phyloP scores from a whole-genome alignment of 805 yeast genomes.

The Zygotorulaspora danielsina region DNA sequence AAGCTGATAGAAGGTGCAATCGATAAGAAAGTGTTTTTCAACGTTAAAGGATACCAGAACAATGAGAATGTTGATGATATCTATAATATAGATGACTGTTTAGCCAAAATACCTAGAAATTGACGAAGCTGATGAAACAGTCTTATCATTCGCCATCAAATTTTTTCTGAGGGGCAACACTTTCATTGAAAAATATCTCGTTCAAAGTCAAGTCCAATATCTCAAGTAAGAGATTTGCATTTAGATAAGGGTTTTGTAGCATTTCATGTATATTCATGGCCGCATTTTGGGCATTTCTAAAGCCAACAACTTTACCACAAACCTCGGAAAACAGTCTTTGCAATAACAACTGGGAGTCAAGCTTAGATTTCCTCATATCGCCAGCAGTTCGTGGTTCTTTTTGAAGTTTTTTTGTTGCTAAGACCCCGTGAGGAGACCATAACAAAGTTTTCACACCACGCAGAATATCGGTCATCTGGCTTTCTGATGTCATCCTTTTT shows the following conservation, averaged over 20 bases:
- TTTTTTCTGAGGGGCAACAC: no score
- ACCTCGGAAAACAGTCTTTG: slow-evolving; percentile 57
- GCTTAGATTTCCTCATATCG: slow-evolving; percentile 50
- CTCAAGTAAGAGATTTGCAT: slow-evolving; percentile 57
- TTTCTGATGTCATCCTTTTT: slow-evolving; percentile 30
- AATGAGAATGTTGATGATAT: slow-evolving; percentile 3
- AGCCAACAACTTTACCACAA: slow-evolving; percentile 71
- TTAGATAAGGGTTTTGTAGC: slow-evolving; percentile 70
- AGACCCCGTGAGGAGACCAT: slow-evolving; percentile 55
- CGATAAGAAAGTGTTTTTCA: slow-evolving; percentile 21
- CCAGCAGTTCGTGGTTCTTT: slow-evolving; percentile 40
- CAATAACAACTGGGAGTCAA: slow-evolving; percentile 56
- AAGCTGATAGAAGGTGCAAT: slow-evolving; percentile 14
- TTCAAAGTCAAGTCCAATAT: slow-evolving; percentile 54
- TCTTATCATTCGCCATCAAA: not conserved
- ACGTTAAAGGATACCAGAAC: slow-evolving; percentile 15
- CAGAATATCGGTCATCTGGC: slow-evolving; percentile 43
- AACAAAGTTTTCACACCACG: slow-evolving; percentile 29
- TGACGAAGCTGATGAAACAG: not conserved
- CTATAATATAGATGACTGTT: slow-evolving; percentile 19
- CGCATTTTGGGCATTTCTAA: slow-evolving; percentile 58
- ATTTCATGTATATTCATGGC: slow-evolving; percentile 54
- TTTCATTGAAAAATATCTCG: slow-evolving; percentile 25
- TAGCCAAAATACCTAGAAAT: slow-evolving; percentile 15
- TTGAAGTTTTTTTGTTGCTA: slow-evolving; percentile 36